Evolutionary conservation across 139 green algal genomes (phyloP), one percentile per base, ranked within the genome.

Genomic region (Tetraselmis striata): DNA sequence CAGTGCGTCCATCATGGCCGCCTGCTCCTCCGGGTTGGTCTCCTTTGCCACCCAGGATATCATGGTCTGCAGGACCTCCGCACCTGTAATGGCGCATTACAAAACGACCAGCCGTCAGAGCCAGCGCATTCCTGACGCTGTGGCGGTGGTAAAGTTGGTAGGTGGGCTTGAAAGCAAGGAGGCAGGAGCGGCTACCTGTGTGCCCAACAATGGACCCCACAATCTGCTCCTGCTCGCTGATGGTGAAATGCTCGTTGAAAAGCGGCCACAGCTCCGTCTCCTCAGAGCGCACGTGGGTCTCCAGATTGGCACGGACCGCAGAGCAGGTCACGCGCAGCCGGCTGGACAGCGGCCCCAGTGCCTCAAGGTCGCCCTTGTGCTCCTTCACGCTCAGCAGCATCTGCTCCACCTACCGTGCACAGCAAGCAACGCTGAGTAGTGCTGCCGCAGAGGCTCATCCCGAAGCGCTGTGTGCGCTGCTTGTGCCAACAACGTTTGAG

Each of bases 261-360:
- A 99, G 92, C 32, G 96, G 96, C 96, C 96, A 99, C 67, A 99
- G 90, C 90, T 98, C 95, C 0, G 86, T 84, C 92, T 99, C 96
- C 92, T 99, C 96, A 0, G 90, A 90, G 1, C 86, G 59, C 80
- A 96, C 85, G 84, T 98, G 95, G 5, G 90, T 94, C 83, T 96
- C 93, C 58, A 98, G 86, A 5, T 88, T 88, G 2, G 93, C 92
- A 0, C 94, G 88, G 67, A 98, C 86, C 2, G 94, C 94, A 0
- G 93, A 90, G 75, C 91, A 97, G 92, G 95, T 93, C 77, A 89
- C 88, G 18, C 91, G 87, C 74, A 97, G 88, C 81, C 89, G 82
- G n/a, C 90, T 82, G 0, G 81, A 86, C 24, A 84, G 80, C 30
- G 78, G 77, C 0, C 85, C 83, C 75, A 87, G 76, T 77, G 85